A percentile compares a stretch with the other conserved stretches of the same genome.
These are phyloP conservation scores for Diaporthe batatas DNA, from an alignment of 2,329 filamentous ascomycete genomes.

Conservation along the genomic window DNA sequence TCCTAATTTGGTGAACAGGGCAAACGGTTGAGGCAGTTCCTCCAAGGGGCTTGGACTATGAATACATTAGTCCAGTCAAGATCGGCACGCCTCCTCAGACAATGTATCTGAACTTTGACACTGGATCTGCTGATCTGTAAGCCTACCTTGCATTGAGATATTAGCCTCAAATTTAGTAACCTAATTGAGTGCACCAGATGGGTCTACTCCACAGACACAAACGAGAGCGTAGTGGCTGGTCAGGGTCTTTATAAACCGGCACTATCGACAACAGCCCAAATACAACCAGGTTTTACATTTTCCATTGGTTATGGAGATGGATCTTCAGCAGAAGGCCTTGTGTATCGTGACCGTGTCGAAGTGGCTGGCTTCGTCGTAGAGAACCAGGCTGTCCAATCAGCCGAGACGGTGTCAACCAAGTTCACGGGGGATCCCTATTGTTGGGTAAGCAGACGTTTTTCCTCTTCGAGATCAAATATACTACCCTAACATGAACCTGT, in stretches of 20 bases:
- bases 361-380: conserved; percentile 61
- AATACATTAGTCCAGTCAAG: conserved; percentile 70
- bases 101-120: conserved; percentile 75
- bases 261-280: conserved; percentile 57
- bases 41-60: conserved; percentile 61
- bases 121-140: conserved; percentile 73
- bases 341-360: conserved; percentile 73
- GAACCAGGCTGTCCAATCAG: conserved; percentile 51
- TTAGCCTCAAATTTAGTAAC: not conserved
- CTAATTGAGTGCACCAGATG: conserved; percentile 53
- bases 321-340: conserved; percentile 70
- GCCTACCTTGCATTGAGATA: not conserved
- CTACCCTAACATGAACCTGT: too few relatives aligned
- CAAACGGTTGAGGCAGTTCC: conserved; percentile 1
- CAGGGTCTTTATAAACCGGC: conserved; percentile 69
- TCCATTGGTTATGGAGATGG: conserved; percentile 73
- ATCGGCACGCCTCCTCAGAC: conserved; percentile 67
- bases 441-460: conserved; percentile 19
- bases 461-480: too few relatives aligned
- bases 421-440: conserved; percentile 46
- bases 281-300: conserved; percentile 47
- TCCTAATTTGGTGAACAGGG: not conserved
- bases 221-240: conserved; percentile 58
- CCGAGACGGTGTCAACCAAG: conserved; percentile 46
- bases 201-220: conserved; percentile 72